Evolutionary conservation across 129 eudicot species (phyloP), one percentile per base, ranked within the genome.

Genomic region (Pulicaria dysenterica): DNA sequence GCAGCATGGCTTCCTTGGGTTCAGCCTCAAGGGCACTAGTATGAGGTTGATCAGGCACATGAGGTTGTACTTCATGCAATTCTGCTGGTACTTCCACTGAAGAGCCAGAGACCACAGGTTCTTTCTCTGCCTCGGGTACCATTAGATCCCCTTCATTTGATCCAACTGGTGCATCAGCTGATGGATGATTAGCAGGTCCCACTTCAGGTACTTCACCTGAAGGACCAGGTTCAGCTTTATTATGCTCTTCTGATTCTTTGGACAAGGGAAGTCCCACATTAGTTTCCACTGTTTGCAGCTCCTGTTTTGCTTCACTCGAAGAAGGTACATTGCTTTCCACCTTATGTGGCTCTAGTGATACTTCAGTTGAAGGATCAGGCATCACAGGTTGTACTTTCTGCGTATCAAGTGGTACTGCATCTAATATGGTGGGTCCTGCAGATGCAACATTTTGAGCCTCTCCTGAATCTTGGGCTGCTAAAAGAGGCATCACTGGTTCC

Each of bases 351-450:
- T 6, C 47, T 65, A 17, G 12, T 10, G 46, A 43, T 17, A 54
- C 66, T 50, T 74, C 36, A 6, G 34, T 44, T 8, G 10, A 7
- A 58, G 80, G 69, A 16, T 44, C 73, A 6, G 64, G 13, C 43
- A 42, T 42, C 56, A 70, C 17, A 36, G 82, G 67, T 78, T 71
- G 62, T 73, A 72, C 74, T 57, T 79, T 47, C 19, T 57, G 74
- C 80, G 58, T 39, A 46, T 73, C 79, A 48, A 24, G 13, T 47
- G 62, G 63, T 58, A 41, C 70, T 48, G 73, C 73, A 73, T 47
- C 63, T 24, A 73, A 4, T n/a, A 38, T 8, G 16, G 72, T n/a
- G 51, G 72, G 72, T 3, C 5, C 14, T 16, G 37, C 16, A 17
- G 66, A 38, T 36, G 7, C 57, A 6, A 58, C 46, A 13, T 13